These are phyloP conservation scores for Aurinia saxatilis DNA, from an alignment of 345 rosid species.

Conservation along the genomic window DNA sequence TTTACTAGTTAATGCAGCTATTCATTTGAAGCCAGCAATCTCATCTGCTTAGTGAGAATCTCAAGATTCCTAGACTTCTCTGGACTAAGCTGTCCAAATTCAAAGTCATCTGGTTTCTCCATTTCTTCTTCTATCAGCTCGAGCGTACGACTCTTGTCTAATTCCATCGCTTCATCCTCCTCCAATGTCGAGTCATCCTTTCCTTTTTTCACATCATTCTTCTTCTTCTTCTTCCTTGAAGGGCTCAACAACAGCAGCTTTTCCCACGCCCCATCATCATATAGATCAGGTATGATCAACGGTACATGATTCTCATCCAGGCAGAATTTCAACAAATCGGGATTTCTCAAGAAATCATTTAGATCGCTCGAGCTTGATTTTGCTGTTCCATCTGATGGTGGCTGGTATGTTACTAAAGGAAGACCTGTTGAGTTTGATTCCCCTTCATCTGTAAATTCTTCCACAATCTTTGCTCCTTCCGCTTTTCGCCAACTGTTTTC, in stretches of 20 bases:
- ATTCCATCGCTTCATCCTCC: conserved; percentile 20
- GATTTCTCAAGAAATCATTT: conserved; percentile 51
- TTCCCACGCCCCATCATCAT: conserved; percentile 74
- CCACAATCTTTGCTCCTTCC: conserved; percentile 49
- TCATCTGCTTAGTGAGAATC: conserved; percentile 51
- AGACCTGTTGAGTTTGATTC: conserved; percentile 41
- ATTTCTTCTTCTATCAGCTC: conserved; percentile 40
- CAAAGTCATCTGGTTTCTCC: conserved; percentile 37
- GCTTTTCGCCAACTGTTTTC: conserved; percentile 58
- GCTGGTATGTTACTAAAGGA: conserved; percentile 65
- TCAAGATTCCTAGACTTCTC: conserved; percentile 42
- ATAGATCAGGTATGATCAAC: conserved; percentile 53
- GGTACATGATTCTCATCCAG: conserved; percentile 63
- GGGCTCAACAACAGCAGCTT: conserved; percentile 52
- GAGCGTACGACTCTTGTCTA: conserved; percentile 31
- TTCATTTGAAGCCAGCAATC: conserved; percentile 38
- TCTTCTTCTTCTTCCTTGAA: conserved; percentile 32
- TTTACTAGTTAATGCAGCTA: neutral
- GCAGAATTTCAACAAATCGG: conserved; percentile 60
- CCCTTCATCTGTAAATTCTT: conserved; percentile 39
- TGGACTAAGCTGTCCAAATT: conserved; percentile 31
- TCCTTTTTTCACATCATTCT: conserved; percentile 28
- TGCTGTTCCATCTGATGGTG: conserved; percentile 36
- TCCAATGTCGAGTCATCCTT: conserved; percentile 26
- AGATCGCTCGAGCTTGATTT: conserved; percentile 32